Percentiles rank a stretch among this genome's conserved stretches.
Evolutionary conservation across 106 monocot genomes (phyloP).

Genomic region (Allium sativum): DNA sequence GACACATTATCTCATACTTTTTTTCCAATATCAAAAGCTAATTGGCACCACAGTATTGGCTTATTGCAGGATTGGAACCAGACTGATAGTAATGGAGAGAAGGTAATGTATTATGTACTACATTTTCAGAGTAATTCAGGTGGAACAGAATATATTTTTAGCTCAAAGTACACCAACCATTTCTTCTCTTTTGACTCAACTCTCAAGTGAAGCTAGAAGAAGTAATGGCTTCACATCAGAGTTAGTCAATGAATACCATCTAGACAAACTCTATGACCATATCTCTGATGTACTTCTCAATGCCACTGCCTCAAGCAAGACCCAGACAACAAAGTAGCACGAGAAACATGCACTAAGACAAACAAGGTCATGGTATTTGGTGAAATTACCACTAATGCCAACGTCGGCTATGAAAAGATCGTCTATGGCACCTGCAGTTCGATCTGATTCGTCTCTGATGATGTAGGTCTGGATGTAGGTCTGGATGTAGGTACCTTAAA

Average conservation of each 20-base stretch:
- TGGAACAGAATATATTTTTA: no score
- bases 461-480: constrained; percentile 33
- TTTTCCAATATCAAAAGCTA: no score
- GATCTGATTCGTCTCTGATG: constrained; percentile 24
- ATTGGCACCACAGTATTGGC: no score
- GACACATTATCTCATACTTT: no score
- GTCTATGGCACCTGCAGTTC: constrained; percentile 25
- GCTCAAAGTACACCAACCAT: no score
- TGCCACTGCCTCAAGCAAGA: constrained; percentile 33
- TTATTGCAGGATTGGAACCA: no score
- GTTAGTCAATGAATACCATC: constrained; percentile 33
- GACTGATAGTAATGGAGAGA: no score
- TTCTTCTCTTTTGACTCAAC: no score
- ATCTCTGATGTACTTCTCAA: constrained; percentile 31
- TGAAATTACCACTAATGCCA: constrained; percentile 37
- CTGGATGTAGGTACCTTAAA: constrained; percentile 23
- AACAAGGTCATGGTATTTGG: constrained; percentile 42
- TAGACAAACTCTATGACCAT: constrained; percentile 38
- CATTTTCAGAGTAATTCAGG: no score
- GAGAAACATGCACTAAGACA: constrained; percentile 36
- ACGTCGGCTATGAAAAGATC: constrained; percentile 31
- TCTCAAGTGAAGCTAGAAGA: no score
- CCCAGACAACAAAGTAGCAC: constrained; percentile 34
- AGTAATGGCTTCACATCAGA: constrained; percentile 26
- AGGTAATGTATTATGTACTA: no score